A percentile compares a stretch with the other conserved stretches of the same genome.
Evolutionary conservation across 768 basidiomycete genomes (phyloP).

Genomic region (Amanita exitialis): DNA sequence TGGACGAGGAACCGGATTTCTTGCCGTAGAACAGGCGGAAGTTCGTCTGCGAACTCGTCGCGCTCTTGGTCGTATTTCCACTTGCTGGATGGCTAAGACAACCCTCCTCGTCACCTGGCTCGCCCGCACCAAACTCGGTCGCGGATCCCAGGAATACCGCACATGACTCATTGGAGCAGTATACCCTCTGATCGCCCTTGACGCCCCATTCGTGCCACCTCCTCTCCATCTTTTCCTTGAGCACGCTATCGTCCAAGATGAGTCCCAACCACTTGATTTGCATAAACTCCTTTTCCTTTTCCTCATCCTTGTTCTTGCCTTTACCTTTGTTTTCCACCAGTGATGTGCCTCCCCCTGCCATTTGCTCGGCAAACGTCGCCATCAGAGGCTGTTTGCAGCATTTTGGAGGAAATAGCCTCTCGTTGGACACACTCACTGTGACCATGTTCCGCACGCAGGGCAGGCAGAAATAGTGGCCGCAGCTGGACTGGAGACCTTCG

Average conservation of each 20-base stretch:
- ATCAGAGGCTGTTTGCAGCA: conserved; percentile 26
- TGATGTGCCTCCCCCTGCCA: neutral
- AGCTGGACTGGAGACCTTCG: conserved; percentile 26
- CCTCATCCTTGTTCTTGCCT: neutral
- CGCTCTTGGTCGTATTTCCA: neutral
- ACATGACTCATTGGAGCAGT: conserved; percentile 21
- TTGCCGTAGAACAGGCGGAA: conserved; percentile 1
- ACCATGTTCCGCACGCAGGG: conserved; percentile 33
- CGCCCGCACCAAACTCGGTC: neutral
- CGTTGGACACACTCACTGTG: conserved; percentile 31
- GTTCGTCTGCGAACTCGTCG: neutral
- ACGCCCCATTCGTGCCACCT: neutral
- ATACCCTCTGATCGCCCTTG: neutral
- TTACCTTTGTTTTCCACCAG: no score
- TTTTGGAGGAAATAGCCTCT: conserved; percentile 39
- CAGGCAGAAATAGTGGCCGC: conserved; percentile 36
- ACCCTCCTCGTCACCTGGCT: neutral
- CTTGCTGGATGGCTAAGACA: neutral
- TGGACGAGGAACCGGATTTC: neutral
- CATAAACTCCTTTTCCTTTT: neutral
- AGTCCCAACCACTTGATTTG: neutral
- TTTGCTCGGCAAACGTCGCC: neutral
- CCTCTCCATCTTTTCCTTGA: neutral
- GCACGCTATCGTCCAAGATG: neutral
- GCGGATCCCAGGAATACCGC: conserved; percentile 8